Evolutionary conservation across 352 stramenopile species (phyloP).

Genomic region (Phytophthora sansomeana): DNA sequence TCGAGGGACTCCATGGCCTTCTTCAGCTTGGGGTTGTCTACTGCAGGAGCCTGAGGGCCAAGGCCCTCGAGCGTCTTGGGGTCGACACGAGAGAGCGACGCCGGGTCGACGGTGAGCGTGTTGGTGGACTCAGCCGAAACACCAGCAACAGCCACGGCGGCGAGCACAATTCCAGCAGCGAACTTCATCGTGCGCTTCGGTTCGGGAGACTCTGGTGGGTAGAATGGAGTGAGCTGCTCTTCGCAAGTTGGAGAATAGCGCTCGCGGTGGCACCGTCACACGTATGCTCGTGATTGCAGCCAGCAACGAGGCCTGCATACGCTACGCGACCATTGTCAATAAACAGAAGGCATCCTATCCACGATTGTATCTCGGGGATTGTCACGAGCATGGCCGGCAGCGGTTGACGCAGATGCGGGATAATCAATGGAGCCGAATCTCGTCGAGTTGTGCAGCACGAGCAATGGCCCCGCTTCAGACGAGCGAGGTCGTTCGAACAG

Average conservation of each 20-base stretch:
- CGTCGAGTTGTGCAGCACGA: neutral
- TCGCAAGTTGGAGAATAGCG: slow-evolving; percentile 22
- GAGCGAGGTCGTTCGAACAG: neutral
- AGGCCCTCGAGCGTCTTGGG: slow-evolving; percentile 14
- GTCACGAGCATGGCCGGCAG: neutral
- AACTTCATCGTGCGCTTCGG: slow-evolving; percentile 22
- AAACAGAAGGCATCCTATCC: slow-evolving; percentile 7
- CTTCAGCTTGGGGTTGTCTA: slow-evolving; percentile 26
- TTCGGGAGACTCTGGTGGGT: neutral
- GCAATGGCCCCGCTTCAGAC: neutral
- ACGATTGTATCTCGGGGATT: slow-evolving; percentile 2
- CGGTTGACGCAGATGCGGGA: neutral
- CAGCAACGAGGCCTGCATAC: neutral
- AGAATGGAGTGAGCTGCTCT: neutral
- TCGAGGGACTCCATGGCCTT: slow-evolving; percentile 23
- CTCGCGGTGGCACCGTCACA: neutral
- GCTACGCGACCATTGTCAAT: neutral
- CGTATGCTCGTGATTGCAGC: neutral
- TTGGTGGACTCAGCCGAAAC: slow-evolving; percentile 13
- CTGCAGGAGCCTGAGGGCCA: slow-evolving; percentile 11
- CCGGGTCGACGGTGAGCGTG: slow-evolving; percentile 14
- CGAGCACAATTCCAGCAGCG: slow-evolving; percentile 23
- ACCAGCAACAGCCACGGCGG: slow-evolving; percentile 14
- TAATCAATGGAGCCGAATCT: neutral
- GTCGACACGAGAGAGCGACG: slow-evolving; percentile 7